Evolutionary conservation across 192 early-diverging fungal genomes (phyloP), one percentile per base, ranked within the genome.

Genomic region (Gigaspora rosea): DNA sequence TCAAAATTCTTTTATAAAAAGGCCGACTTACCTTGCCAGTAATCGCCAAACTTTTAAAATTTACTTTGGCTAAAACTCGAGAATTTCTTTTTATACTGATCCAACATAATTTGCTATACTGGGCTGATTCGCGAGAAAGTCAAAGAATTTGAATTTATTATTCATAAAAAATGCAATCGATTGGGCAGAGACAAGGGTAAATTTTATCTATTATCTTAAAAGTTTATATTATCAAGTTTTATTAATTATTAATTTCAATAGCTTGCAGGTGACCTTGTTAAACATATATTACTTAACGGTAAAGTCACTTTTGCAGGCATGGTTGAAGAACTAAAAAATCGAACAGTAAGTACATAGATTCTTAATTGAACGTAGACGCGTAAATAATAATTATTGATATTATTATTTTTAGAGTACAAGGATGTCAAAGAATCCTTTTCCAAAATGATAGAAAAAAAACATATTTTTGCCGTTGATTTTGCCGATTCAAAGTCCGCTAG

Each of bases 61-160:
- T 93, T 8, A 74, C 83, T 2, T 66, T 81, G 8, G 78, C 78
- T 48, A 85, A 90, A 33, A 88, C 93, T 10, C 88, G 91, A 27
- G 93, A 96, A 80, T 84, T 84, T 35, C 84, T 98, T 20, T 88
- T 92, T 15, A 87, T 95, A 4, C 84, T 98, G 68, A 93, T 98
- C 57, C 96, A 98, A 81, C 96, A 98, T 82, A 87, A 90, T 78
- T 66, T 95, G 4, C 90, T 83, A 12, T 90, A 89, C 9, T 94
- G 91, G 78, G 90, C 93, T 8, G 90, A 92, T 76, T 58, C 81
- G 4, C 69, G 82, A 35, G 93, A 94, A 67, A 86, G 88, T 2
- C 49, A 72, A 41, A 84, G 89, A n/a, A 85, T 86, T 41, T 80
- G 85, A 4, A 89, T 89, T 9, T 94, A 91, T 82, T 98, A 96